Evolutionary conservation across 176 grass and related monocot species (phyloP), one percentile per base, ranked within the genome.

Genomic region (Melocanna baccifera): DNA sequence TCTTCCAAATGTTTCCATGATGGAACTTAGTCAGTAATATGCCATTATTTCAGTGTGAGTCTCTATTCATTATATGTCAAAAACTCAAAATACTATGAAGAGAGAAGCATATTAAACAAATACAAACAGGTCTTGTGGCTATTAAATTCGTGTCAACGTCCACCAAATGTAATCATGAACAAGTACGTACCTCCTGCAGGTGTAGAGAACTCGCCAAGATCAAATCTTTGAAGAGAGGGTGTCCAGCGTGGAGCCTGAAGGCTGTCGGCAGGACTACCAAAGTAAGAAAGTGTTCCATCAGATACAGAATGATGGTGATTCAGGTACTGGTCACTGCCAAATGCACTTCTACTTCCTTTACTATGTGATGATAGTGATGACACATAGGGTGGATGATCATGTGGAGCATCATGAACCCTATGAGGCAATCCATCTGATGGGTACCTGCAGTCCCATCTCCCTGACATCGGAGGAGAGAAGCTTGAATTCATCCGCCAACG

Each of bases 201-300:
- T 55, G 93, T 95, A 81, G 91, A 91, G 75, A 94, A 98, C 75
- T 98, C 93, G 46, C 81, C 96, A 12, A 90, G 91, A 90, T 98
- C 93, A 74, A 92, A 95, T 94, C 87, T 96, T 62, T 87, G 96
- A 71, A 95, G 62, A 84, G 89, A 92, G 22, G 93, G 91, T 48
- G 96, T 98, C 93, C 93, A 95, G 30, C 96, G 85, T 67, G 89
- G 87, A 71, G 87, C 88, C 39, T 91, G 92, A 67, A 95, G 75
- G 80, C 86, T 90, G 51, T 98, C 96, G 81, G 91, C 80, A 62
- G 96, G 93, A 83, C 93, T 98, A 74, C 87, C 96, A 61, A 93
- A 90, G 83, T 95, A 95, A 77, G 96, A 98, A 34, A 95, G 76
- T 73, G 96, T 93, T 29, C 96, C 96, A 85, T 98, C 96, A 87